Percentiles rank a stretch among this genome's conserved stretches.
Conservation (phyloP, 495 filamentous ascomycete species). For the Penicillium pancosmium region DNA sequence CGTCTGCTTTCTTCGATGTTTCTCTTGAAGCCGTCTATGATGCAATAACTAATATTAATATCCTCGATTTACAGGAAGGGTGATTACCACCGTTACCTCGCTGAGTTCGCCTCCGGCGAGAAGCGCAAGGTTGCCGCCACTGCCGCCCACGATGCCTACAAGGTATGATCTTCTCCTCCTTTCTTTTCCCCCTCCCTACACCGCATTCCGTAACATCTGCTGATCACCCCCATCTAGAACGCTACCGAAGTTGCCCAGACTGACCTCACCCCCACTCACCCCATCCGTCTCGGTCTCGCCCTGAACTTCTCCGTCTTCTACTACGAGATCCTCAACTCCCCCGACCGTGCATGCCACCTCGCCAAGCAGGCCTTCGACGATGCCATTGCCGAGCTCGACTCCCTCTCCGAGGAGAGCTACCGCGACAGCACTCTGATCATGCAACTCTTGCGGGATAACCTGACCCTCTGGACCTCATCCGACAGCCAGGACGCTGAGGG, state of each 20-base stretch:
- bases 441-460: constrained; percentile 99
- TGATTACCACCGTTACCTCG: constrained; percentile 99
- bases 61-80: constrained; percentile 76
- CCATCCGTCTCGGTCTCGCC: constrained; percentile 96
- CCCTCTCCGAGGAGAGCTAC: constrained; percentile 97
- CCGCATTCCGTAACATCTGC: not conserved
- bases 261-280: constrained; percentile 96
- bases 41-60: constrained; percentile 9
- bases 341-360: constrained; percentile 97
- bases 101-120: constrained; percentile 97
- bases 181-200: constrained; percentile 1
- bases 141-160: constrained; percentile 98
- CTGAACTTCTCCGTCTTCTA: constrained; percentile 99
- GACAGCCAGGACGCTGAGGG: constrained; percentile 84
- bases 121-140: constrained; percentile 98
- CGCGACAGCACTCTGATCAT: constrained; percentile 99
- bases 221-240: constrained; percentile 59
- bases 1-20: not conserved
- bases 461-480: constrained; percentile 98
- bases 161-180: constrained; percentile 59
- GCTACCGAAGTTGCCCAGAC: constrained; percentile 98
- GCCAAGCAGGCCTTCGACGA: constrained; percentile 99
- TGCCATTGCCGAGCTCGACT: constrained; percentile 98
- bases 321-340: constrained; percentile 99
- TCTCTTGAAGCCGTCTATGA: not conserved